phyloP scores from a whole-genome alignment of 1,284 basidiomycete genomes.

The Ustilago vetiveriae region DNA sequence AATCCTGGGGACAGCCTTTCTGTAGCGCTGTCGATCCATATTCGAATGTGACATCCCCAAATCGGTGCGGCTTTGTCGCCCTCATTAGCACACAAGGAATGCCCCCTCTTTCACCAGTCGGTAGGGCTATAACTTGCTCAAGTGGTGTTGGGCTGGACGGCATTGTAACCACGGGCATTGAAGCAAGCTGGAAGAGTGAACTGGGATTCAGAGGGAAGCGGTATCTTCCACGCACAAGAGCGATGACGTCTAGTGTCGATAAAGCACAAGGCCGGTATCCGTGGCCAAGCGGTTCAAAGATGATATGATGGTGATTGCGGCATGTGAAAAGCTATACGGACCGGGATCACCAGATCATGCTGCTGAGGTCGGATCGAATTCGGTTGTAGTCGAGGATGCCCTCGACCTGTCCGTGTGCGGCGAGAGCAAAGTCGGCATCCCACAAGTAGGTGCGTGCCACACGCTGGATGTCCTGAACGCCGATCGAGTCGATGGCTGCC shows the following conservation, averaged over 20 bases:
- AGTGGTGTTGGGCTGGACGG: too few relatives aligned
- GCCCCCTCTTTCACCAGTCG: too few relatives aligned
- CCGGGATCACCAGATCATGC: constrained; percentile 64
- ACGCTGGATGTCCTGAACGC: constrained; percentile 87
- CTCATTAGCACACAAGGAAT: too few relatives aligned
- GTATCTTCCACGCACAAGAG: constrained; percentile 27
- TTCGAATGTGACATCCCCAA: too few relatives aligned
- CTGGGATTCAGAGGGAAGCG: constrained; percentile 22
- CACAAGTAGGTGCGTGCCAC: constrained; percentile 96
- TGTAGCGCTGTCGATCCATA: too few relatives aligned
- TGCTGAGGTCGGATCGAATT: constrained; percentile 67
- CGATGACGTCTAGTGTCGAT: constrained; percentile 31
- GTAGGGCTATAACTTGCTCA: too few relatives aligned
- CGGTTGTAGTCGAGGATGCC: constrained; percentile 75
- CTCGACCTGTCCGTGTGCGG: constrained; percentile 70
- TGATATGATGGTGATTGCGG: constrained; percentile 1
- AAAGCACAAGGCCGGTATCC: neutral
- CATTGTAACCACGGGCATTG: too few relatives aligned
- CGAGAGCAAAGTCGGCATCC: constrained; percentile 78
- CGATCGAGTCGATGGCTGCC: constrained; percentile 87
- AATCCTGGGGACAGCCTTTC: too few relatives aligned
- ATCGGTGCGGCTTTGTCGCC: too few relatives aligned
- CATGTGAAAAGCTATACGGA: neutral
- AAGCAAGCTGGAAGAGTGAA: constrained; percentile 21
- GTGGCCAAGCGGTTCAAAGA: constrained; percentile 4